Base-by-base conservation (phyloP, 2,329 filamentous ascomycete genomes). In the Tolypocladium guangdongense region DNA sequence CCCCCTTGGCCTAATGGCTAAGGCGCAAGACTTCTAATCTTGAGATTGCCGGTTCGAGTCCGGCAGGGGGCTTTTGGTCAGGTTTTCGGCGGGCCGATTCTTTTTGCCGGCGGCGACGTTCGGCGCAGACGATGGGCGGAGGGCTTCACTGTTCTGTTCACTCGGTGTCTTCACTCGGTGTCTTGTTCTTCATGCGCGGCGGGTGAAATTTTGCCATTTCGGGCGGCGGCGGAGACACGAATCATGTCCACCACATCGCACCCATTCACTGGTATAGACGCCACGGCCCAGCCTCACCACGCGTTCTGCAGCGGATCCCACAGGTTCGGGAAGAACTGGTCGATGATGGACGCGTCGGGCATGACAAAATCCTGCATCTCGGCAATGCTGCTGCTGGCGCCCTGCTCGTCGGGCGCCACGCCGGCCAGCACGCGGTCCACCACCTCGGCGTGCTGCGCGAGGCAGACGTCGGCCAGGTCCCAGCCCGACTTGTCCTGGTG, bases 391-490 rank as follows among this genome's bases (percentile, higher is more conserved):
- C 56, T 41, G 11, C 55, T 22, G 49, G 43, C 37, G 18, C 54
- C 51, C 35, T 54, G 55, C 16, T 63, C 62, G 27, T 63, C 57
- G 6, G 59, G 57, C 14, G 60, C 59, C 5, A 57, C 60, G 39
- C 66, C 63, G 6, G 63, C 60, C 11, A 69, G 56, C 3, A 75
- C 61, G 58, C 71, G 77, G 33, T 78, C 72, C 0, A 78, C 65
- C 14, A 78, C 60, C 12, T 77, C 74, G 7, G 66, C 63, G 56
- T 77, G 73, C 49, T 78, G 73, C 0, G 69, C 67, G 1, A 80
- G 61, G 55, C 76, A 79, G 5, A 76, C 68, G 49, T 79, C 75
- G 0, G 69, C 76, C 1, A 80, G 62, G 55, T 80, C 77, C 77
- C 78, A 80, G 0, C 59, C 64, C 45, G 63, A 64, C 6, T 65